Evolutionary conservation across 75 land plant species (phyloP).

Genomic region (Selaginella tamariscina): DNA sequence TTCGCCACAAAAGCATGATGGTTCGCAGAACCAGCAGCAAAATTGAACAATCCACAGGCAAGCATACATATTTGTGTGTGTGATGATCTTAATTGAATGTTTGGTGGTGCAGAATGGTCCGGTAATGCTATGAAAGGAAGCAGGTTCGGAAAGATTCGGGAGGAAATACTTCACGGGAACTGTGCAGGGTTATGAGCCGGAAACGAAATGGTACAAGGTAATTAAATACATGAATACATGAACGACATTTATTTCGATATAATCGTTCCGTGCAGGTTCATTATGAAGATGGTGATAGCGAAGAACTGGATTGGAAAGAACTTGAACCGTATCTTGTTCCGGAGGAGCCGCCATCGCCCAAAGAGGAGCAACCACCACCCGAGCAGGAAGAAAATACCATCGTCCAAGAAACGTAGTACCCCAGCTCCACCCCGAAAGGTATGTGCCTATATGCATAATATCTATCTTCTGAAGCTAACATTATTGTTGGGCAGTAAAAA

Average conservation of each 20-base stretch:
- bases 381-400: conserved; percentile 1
- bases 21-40: too few relatives aligned
- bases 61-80: too few relatives aligned
- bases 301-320: neutral
- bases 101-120: neutral
- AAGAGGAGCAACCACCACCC: neutral
- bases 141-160: conserved; percentile 43
- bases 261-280: neutral
- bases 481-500: neutral
- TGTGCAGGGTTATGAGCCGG: conserved; percentile 44
- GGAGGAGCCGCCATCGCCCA: neutral
- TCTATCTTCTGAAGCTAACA: neutral
- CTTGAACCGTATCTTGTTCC: neutral
- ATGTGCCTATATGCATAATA: neutral
- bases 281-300: neutral
- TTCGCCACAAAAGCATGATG: too few relatives aligned
- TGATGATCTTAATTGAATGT: neutral
- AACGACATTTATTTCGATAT: neutral
- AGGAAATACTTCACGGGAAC: conserved; percentile 33
- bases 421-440: neutral
- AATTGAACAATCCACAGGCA: too few relatives aligned
- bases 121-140: conserved; percentile 33
- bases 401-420: conserved; percentile 4
- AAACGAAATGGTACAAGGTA: conserved; percentile 50
- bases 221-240: too few relatives aligned